Conservation (phyloP, 2,329 filamentous ascomycete species). For the Diplodia mutila region DNA sequence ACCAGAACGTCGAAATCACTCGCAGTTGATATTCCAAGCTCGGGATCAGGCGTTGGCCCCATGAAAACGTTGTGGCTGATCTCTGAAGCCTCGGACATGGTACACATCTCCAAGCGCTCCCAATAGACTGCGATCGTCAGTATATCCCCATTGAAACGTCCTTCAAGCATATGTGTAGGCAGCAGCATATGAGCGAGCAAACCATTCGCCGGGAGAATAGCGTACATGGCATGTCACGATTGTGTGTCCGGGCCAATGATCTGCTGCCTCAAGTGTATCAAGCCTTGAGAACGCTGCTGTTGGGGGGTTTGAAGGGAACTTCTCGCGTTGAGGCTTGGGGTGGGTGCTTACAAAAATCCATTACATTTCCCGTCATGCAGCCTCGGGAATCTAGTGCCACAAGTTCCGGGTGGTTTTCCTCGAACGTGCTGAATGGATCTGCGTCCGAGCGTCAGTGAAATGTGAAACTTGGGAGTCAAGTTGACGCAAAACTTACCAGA, state of each 20-base stretch:
- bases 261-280: not conserved
- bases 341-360: slow-evolving; percentile 72
- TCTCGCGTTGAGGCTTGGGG: not conserved
- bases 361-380: slow-evolving; percentile 71
- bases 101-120: slow-evolving; percentile 89
- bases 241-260: not conserved
- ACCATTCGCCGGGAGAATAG: not conserved
- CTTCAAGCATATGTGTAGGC: not conserved
- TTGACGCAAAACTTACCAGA: slow-evolving; percentile 51
- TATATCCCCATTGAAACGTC: not conserved
- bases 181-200: not conserved
- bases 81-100: slow-evolving; percentile 87
- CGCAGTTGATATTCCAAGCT: slow-evolving; percentile 49
- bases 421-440: slow-evolving; percentile 71
- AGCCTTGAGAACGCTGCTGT: not conserved
- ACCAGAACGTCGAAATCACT: slow-evolving; percentile 81
- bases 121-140: slow-evolving; percentile 63
- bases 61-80: slow-evolving; percentile 90
- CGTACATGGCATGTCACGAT: not conserved
- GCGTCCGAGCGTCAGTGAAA: slow-evolving; percentile 44
- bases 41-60: slow-evolving; percentile 79
- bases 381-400: slow-evolving; percentile 76
- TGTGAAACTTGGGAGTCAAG: slow-evolving; percentile 29
- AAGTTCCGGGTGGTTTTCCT: slow-evolving; percentile 69
- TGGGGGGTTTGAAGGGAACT: not conserved